Conservation (phyloP, 257 asterid species). For the Solanum virginianum region DNA sequence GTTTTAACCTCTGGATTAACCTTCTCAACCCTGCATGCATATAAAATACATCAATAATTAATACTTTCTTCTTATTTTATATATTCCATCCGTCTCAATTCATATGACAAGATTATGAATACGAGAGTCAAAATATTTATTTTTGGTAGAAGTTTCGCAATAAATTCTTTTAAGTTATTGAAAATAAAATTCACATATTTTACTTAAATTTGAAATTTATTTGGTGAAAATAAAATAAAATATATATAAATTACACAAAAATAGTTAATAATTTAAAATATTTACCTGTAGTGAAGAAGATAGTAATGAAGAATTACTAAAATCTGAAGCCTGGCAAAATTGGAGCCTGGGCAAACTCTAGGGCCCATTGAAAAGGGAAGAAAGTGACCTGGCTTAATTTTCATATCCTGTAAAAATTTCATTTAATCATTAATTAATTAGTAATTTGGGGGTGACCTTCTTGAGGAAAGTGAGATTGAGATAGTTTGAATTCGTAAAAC, state of each 20-base stretch:
- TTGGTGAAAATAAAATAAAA: not conserved
- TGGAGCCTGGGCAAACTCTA: slow-evolving; percentile 2
- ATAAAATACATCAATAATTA: not conserved
- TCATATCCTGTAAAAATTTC: not conserved
- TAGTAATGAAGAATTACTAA: slow-evolving; percentile 4
- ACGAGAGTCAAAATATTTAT: too few relatives aligned
- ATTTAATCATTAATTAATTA: not conserved
- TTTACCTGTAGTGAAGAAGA: slow-evolving; percentile 7
- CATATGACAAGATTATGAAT: not conserved
- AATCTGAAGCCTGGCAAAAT: not conserved
- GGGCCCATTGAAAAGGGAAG: slow-evolving; percentile 8
- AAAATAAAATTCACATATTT: not conserved
- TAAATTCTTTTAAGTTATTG: too few relatives aligned
- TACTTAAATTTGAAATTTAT: not conserved
- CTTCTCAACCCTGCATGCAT: slow-evolving; percentile 2
- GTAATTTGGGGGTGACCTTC: not conserved
- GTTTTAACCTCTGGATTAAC: not conserved
- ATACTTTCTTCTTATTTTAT: not conserved
- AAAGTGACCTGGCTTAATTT: not conserved
- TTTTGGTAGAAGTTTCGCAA: too few relatives aligned
- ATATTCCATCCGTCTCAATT: not conserved
- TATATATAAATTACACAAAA: too few relatives aligned
- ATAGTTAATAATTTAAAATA: too few relatives aligned
- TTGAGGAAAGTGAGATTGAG: not conserved
- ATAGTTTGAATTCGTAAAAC: not conserved